Base-by-base conservation (phyloP, 2,329 filamentous ascomycete genomes). In the Arthrocladium fulminans region DNA sequence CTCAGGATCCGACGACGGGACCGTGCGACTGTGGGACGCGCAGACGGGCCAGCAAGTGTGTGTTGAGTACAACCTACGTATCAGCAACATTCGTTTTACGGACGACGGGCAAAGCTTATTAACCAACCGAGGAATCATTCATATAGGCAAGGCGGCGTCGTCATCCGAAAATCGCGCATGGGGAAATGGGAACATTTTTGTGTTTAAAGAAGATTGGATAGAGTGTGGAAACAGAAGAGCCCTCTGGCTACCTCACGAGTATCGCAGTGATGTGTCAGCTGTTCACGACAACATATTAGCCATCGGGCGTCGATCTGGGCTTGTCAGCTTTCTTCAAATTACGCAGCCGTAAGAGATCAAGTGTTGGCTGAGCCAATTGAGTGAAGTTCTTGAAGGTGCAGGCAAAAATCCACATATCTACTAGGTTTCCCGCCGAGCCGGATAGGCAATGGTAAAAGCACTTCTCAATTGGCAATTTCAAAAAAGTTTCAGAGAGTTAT, bases 31-130 rank as follows among this genome's bases (percentile, higher is more conserved):
- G n/a, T n/a, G n/a, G n/a, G n/a, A n/a, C n/a, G n/a, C n/a, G n/a
- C n/a, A n/a, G n/a, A n/a, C 60, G 15, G 59, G 50, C 13, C 59
- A 55, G 6, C 52, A 20, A 22, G 59, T 55, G n/a, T 9, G 8
- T 17, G 25, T 19, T 3, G 20, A 22, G 41, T 24, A 13, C 7
- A 23, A 7, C 22, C 19, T 13, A 13, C 13, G 20, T 23, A 20
- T 30, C 25, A 9, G 13, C 13, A 32, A 44, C 12, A 30, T 32
- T 17, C 6, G 6, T 22, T 40, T 40, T 10, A 7, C 37, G n/a
- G 7, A 5, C 5, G 17, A 40, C 24, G 41, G 41, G 9, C 24
- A 44, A 17, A 15, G 25, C 41, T 44, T 10, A 7, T 10, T n/a
- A 9, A 30, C 41, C 19, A 32, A 30, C n/a, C 24, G 25, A 30